Conservation (phyloP, 306 rosid species). For the Vachellia pachyceras region DNA sequence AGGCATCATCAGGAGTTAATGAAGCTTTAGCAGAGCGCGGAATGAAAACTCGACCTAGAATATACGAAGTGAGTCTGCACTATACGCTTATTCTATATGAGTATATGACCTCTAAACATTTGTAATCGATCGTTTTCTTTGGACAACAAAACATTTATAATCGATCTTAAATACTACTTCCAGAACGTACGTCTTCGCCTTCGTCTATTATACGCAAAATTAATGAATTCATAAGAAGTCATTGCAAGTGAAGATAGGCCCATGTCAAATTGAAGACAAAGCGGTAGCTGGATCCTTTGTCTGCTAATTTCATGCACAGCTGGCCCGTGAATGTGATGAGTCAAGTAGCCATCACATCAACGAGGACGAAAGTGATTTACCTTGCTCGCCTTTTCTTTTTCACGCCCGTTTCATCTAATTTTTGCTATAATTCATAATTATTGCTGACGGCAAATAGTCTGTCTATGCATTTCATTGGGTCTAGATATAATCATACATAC, state of each 20-base stretch:
- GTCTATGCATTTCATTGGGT: background rate
- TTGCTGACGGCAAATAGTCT: background rate
- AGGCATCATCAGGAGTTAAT: background rate
- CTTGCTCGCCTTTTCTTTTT: background rate
- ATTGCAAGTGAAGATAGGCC: background rate
- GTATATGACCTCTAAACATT: no score
- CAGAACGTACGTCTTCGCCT: background rate
- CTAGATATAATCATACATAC: background rate
- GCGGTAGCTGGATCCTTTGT: background rate
- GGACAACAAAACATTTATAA: no score
- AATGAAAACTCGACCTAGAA: background rate
- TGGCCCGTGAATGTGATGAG: background rate
- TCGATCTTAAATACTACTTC: no score
- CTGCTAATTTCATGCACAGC: background rate
- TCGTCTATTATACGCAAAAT: no score
- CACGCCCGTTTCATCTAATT: background rate
- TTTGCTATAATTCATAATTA: background rate
- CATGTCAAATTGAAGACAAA: background rate
- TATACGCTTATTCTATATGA: background rate
- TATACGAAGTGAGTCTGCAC: background rate
- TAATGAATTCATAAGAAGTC: background rate
- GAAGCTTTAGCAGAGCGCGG: background rate
- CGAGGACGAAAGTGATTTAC: background rate
- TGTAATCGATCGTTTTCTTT: no score
- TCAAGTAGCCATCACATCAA: background rate